These are phyloP conservation scores for Agaricus bisporus DNA, from an alignment of 768 basidiomycete species.

Conservation along the genomic window DNA sequence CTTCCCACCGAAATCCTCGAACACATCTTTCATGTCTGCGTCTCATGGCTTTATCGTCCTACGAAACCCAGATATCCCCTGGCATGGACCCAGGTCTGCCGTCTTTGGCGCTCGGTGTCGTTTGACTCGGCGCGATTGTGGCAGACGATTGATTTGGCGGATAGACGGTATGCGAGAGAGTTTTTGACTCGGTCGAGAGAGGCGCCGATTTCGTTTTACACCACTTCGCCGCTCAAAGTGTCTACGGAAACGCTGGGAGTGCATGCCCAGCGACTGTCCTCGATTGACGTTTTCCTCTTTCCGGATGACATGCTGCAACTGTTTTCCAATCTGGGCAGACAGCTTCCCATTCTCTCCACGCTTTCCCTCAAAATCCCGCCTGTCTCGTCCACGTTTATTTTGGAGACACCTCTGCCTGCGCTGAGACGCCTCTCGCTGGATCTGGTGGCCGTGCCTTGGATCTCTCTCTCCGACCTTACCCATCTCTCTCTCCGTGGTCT, in stretches of 20 bases:
- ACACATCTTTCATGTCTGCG: slow-evolving; percentile 31
- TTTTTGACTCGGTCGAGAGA: slow-evolving; percentile 29
- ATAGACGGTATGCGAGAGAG: slow-evolving; percentile 25
- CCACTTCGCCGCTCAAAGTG: slow-evolving; percentile 22
- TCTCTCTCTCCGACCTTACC: slow-evolving; percentile 24
- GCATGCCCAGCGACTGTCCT: slow-evolving; percentile 24
- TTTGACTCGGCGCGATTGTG: slow-evolving; percentile 31
- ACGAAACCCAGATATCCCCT: slow-evolving; percentile 25
- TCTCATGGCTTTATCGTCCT: slow-evolving; percentile 27
- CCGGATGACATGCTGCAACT: slow-evolving; percentile 27
- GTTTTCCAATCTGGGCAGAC: slow-evolving; percentile 21
- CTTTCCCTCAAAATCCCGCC: slow-evolving; percentile 31
- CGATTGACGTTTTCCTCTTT: slow-evolving; percentile 31
- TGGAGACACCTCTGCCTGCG: slow-evolving; percentile 21
- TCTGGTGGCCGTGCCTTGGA: slow-evolving; percentile 28
- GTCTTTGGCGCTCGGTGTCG: slow-evolving; percentile 29
- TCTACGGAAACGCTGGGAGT: slow-evolving; percentile 19
- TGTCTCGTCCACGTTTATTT: slow-evolving; percentile 18
- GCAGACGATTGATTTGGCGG: slow-evolving; percentile 32
- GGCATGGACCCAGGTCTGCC: slow-evolving; percentile 37
- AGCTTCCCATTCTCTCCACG: slow-evolving; percentile 21
- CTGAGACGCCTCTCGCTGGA: slow-evolving; percentile 28
- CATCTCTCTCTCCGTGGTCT: slow-evolving; percentile 30
- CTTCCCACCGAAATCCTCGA: slow-evolving; percentile 37
- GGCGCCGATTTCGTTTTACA: slow-evolving; percentile 29